Evolutionary conservation across 805 yeast species (phyloP), one percentile per base, ranked within the genome.

Genomic region (Debaryomyces maramus): DNA sequence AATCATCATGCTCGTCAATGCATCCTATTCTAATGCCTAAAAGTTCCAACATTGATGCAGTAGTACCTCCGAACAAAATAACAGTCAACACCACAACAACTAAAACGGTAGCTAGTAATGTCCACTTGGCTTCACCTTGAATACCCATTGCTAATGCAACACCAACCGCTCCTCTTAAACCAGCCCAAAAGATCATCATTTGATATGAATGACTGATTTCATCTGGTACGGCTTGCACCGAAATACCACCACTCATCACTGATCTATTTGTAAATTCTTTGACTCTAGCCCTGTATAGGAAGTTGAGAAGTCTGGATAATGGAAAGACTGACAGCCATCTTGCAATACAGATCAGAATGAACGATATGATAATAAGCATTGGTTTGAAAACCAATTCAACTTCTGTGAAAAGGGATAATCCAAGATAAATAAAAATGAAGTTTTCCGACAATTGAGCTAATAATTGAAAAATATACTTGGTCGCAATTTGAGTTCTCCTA

Each of bases 121-220:
- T 82, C 57, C 83, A 82, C 48, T 90, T 91, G 40, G 87, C 82
- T 56, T 91, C 97, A 45, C 98, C 99, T 64, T 88, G 96, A 29
- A 93, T 70, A 10, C 99, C 99, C 81, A 95, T 88, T 0, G 99
- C 99, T 55, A 93, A 75, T 0, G 99, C 99, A 4, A 93, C 99
- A 48, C 99, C 99, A 24, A 93, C 99, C 0, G 99, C 99, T 44
- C 99, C 99, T 57, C 99, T 76, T 41, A 93, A 72, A 3, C 99
- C 99, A 2, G 99, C 99, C 99, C 99, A 93, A 61, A 93, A 93
- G 36, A 91, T 88, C 99, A 93, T 93, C 87, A 89, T 88, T 66
- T 93, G 99, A 63, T 93, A 93, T 45, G 85, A 88, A 54, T 88
- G 91, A 18, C 96, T 93, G 46, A 93, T 89, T 65, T 91, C 98